phyloP scores from a whole-genome alignment of 192 early-diverging fungal species.

The Cetraspora pellucida region DNA sequence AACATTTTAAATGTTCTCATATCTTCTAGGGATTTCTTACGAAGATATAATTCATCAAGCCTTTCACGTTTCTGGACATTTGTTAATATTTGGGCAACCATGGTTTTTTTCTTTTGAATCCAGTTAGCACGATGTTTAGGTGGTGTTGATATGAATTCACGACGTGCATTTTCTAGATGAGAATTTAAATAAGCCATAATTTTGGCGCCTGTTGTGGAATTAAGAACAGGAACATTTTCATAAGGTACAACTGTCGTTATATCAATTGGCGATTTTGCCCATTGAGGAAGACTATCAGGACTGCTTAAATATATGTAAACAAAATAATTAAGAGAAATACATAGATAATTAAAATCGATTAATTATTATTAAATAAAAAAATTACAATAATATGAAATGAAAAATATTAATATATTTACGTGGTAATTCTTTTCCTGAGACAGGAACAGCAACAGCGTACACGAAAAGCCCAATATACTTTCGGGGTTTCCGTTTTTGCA shows the following conservation, averaged over 20 bases:
- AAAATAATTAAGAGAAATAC: not conserved
- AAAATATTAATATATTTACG: not conserved
- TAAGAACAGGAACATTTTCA: not conserved
- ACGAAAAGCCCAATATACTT: slow-evolving; percentile 31
- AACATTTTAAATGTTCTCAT: not conserved
- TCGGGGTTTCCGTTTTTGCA: not conserved
- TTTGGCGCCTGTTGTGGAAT: not conserved
- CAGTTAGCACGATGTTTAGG: not conserved
- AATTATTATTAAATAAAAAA: not conserved
- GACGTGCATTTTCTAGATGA: not conserved
- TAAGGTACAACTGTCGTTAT: not conserved
- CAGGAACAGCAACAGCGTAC: slow-evolving; percentile 6
- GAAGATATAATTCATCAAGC: not conserved
- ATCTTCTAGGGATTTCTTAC: not conserved
- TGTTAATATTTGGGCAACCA: not conserved
- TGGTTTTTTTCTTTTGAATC: slow-evolving; percentile 1
- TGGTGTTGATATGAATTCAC: slow-evolving; percentile 1
- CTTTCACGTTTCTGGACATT: not conserved
- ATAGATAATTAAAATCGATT: not conserved
- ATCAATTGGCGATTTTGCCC: not conserved
- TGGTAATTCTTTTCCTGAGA: not conserved
- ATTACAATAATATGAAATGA: not conserved
- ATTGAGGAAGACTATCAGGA: not conserved
- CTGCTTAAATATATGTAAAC: not conserved
- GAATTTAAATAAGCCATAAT: not conserved